Conservation (phyloP, 2,329 filamentous ascomycete species). For the Trichoderma atrobrunneum region DNA sequence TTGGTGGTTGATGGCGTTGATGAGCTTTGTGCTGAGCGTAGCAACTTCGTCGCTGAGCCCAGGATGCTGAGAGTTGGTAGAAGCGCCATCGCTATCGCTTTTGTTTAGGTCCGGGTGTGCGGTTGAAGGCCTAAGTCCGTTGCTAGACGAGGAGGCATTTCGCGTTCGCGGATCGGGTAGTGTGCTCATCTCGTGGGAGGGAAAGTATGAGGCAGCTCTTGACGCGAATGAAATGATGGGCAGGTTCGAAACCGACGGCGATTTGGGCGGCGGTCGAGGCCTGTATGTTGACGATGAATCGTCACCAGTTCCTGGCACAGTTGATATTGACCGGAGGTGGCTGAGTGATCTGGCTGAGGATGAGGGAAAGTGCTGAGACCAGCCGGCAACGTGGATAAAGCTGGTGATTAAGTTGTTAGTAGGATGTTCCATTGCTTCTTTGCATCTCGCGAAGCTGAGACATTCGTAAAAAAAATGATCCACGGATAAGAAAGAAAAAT, state of each 20-base stretch:
- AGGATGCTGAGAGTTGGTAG: conserved; percentile 45
- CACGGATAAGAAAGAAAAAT: not conserved
- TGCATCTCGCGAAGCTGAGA: not conserved
- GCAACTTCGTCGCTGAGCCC: conserved; percentile 73
- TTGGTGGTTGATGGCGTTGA: conserved; percentile 96
- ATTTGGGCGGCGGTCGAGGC: conserved; percentile 39
- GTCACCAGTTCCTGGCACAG: conserved; percentile 39
- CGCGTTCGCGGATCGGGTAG: conserved; percentile 63
- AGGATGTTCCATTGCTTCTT: not conserved
- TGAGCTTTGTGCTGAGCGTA: conserved; percentile 88
- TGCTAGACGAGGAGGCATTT: conserved; percentile 45
- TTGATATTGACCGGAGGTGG: conserved; percentile 54
- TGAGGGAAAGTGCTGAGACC: conserved; percentile 43
- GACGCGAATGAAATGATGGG: conserved; percentile 40
- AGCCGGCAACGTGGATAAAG: conserved; percentile 54
- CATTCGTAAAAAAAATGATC: not conserved
- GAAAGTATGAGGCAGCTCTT: conserved; percentile 39
- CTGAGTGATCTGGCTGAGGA: conserved; percentile 39
- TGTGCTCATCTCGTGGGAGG: conserved; percentile 64
- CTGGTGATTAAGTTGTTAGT: conserved; percentile 34
- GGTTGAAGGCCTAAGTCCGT: conserved; percentile 28
- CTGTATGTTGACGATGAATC: conserved; percentile 32
- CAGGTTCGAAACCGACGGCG: conserved; percentile 37
- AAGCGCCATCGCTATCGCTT: conserved; percentile 10
- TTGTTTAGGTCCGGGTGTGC: not conserved